Base-by-base conservation (phyloP, 1,284 basidiomycete species). In the Papiliotrema terrestris region DNA sequence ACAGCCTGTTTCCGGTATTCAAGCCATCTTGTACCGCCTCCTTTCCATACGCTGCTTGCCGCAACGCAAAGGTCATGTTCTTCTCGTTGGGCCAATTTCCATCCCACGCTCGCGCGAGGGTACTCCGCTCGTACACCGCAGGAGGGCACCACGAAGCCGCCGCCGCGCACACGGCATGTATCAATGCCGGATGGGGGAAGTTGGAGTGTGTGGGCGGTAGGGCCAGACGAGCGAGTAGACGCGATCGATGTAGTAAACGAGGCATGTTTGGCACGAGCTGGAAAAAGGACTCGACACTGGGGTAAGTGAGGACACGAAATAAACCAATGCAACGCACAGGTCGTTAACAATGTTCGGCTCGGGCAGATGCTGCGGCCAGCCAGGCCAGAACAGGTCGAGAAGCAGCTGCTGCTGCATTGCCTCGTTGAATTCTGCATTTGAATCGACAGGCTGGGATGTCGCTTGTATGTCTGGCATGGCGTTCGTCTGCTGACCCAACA, bases 151-250 rank as follows among this genome's bases (percentile, higher is more conserved):
- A 73, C 4, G 63, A 55, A 4, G 76, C 67, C 1, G 76, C 67
- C 20, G 75, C 59, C 20, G 78, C 72, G 59, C 77, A 77, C 22
- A 80, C 73, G 38, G 76, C 69, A 58, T 80, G 79, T 2, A 80
- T 64, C 11, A 80, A 62, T 1, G 75, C 62, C 1, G 72, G 63
- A 56, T 79, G 78, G 2, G 79, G 79, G 60, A 80, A 80, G 22
- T 73, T 69, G 13, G 63, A 54, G 54, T 79, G 76, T 1, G 75
- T 75, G 1, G 79, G 78, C 0, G 79, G 78, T 9, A 80, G 72
- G 17, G 72, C 65, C 61, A 80, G 66, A 3, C 76, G 69, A 2
- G 74, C 53, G 45, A 78, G 66, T 63, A 80, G 78, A 2, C 72
- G 66, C 1, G 63, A 60, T 8, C 69, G 66, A 58, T 78, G 72